phyloP scores from a whole-genome alignment of 306 rosid genomes.

The Lathyrus oleraceus region DNA sequence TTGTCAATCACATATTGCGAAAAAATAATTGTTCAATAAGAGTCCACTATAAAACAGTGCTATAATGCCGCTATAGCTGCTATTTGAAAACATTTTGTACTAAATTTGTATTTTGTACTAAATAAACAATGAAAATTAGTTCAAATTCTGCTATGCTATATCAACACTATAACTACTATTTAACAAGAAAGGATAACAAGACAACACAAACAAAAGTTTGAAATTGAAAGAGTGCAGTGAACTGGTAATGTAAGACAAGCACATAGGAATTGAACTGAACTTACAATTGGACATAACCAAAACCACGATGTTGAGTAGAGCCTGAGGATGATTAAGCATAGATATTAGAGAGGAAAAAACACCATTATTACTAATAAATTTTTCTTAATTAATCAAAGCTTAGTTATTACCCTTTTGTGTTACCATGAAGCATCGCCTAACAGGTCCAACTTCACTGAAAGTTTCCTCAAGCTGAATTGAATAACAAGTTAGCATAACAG shows the following conservation, averaged over 20 bases:
- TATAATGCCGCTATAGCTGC: neutral
- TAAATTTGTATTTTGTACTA: neutral
- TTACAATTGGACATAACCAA: conserved; percentile 86
- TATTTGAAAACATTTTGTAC: neutral
- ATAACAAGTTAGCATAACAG: neutral
- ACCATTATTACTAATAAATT: no score
- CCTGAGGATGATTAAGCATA: conserved; percentile 54
- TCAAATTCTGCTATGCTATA: neutral
- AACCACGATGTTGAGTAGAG: conserved; percentile 77
- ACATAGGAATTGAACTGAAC: conserved; percentile 21
- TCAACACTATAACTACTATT: neutral
- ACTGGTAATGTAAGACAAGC: neutral
- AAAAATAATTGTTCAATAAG: neutral
- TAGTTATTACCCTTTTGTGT: conserved; percentile 55
- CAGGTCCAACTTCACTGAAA: conserved; percentile 85
- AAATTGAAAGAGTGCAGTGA: conserved; percentile 5
- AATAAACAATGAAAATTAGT: no score
- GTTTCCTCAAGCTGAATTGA: conserved; percentile 76
- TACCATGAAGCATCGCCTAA: conserved; percentile 89
- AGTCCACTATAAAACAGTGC: neutral
- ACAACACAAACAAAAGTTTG: conserved; percentile 28
- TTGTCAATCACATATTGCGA: neutral
- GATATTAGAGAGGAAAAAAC: neutral
- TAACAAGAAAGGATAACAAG: conserved; percentile 1
- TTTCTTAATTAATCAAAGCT: neutral